These are phyloP conservation scores for Murraya koenigii DNA, from an alignment of 345 rosid species.

Conservation along the genomic window DNA sequence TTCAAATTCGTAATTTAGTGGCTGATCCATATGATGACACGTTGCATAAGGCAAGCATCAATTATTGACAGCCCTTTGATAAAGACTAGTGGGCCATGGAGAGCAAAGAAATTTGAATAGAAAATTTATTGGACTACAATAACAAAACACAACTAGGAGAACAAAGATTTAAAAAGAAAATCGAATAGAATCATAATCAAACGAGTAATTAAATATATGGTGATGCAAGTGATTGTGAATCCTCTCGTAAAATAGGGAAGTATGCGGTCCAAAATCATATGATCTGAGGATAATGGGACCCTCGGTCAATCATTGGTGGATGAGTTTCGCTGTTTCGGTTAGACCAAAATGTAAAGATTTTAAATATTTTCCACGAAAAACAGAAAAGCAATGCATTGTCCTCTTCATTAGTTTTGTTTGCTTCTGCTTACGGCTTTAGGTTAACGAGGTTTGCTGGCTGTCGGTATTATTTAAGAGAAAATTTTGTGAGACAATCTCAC, in stretches of 20 bases:
- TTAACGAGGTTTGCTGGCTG: slow-evolving; percentile 35
- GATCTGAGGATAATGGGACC: slow-evolving; percentile 22
- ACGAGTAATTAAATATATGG: not conserved
- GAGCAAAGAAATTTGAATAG: slow-evolving; percentile 2
- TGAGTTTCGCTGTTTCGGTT: slow-evolving; percentile 7
- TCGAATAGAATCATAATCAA: slow-evolving; percentile 11
- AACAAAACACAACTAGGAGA: slow-evolving; percentile 22
- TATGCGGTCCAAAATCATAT: slow-evolving; percentile 18
- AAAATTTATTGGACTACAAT: not conserved
- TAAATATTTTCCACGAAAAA: slow-evolving; percentile 2
- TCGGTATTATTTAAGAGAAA: slow-evolving; percentile 15
- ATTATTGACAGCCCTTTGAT: slow-evolving; percentile 31
- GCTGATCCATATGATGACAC: slow-evolving; percentile 17
- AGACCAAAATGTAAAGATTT: not conserved
- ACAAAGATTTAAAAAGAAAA: not conserved
- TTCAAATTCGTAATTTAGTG: not conserved
- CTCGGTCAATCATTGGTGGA: not conserved
- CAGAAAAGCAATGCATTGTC: slow-evolving; percentile 34
- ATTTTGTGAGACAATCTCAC: too few species aligned
- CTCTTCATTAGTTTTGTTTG: slow-evolving; percentile 31
- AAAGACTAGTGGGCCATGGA: slow-evolving; percentile 12
- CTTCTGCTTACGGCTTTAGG: slow-evolving; percentile 9
- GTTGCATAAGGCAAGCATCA: slow-evolving; percentile 20
- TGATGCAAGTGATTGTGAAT: slow-evolving; percentile 10
- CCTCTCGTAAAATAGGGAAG: slow-evolving; percentile 22